Conservation (phyloP, 352 stramenopile genomes). For the Globisporangium barbulae region DNA sequence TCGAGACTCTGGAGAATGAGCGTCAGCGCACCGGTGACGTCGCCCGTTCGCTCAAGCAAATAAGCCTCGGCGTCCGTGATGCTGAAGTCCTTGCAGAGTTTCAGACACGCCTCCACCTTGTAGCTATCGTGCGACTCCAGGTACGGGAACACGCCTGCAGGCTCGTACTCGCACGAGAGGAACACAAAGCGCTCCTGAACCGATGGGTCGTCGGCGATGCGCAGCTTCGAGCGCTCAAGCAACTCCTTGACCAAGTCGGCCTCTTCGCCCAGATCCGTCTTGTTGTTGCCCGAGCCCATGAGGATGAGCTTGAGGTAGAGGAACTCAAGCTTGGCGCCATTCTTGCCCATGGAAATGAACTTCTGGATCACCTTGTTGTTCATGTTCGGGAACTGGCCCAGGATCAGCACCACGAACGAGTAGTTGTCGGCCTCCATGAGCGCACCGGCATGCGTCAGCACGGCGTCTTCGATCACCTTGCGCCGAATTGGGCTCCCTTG, state of each 20-base stretch:
- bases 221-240: conserved; percentile 76
- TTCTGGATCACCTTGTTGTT: conserved; percentile 86
- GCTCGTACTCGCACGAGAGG: conserved; percentile 78
- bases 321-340: conserved; percentile 75
- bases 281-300: conserved; percentile 50
- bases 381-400: conserved; percentile 82
- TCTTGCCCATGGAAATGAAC: conserved; percentile 79
- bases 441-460: conserved; percentile 65
- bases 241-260: conserved; percentile 77
- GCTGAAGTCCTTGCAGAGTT: conserved; percentile 79
- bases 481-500: conserved; percentile 36
- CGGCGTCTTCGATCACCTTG: conserved; percentile 75
- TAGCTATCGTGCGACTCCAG: conserved; percentile 85
- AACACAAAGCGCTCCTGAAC: conserved; percentile 84
- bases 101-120: conserved; percentile 82
- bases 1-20: conserved; percentile 92
- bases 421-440: conserved; percentile 90
- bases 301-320: conserved; percentile 78
- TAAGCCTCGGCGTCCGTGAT: conserved; percentile 90
- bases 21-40: conserved; percentile 91
- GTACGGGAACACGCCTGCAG: conserved; percentile 71
- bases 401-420: conserved; percentile 83
- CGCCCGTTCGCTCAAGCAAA: conserved; percentile 90
- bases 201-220: conserved; percentile 73
- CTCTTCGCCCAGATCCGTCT: conserved; percentile 59